Evolutionary conservation across 768 basidiomycete species (phyloP).

Genomic region (Russula sp.): DNA sequence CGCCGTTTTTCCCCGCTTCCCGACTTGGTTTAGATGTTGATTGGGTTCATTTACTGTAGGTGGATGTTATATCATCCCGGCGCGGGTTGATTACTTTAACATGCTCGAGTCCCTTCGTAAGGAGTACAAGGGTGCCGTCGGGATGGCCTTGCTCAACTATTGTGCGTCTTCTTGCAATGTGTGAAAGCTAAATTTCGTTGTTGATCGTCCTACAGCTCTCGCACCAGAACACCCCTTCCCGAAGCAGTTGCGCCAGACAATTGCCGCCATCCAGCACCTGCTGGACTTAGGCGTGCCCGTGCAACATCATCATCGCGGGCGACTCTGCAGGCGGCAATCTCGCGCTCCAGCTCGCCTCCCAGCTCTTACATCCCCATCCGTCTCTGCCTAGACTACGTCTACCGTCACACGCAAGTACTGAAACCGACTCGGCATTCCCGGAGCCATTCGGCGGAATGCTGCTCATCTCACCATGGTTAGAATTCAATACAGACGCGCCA

Average conservation of each 20-base stretch:
- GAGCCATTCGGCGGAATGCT: constrained; percentile 1
- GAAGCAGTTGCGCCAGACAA: constrained; percentile 16
- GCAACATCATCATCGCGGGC: constrained; percentile 31
- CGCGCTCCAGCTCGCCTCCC: constrained; percentile 27
- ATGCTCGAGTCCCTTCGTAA: constrained; percentile 13
- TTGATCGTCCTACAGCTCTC: background rate
- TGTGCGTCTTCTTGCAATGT: background rate
- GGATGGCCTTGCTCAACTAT: constrained; percentile 14
- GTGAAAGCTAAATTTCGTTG: background rate
- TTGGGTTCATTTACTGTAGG: constrained; percentile 2
- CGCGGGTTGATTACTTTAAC: background rate
- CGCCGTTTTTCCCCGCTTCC: background rate
- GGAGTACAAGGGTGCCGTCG: constrained; percentile 10
- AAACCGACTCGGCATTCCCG: background rate
- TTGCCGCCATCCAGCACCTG: constrained; percentile 25
- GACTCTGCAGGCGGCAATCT: constrained; percentile 25
- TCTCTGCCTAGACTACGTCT: background rate
- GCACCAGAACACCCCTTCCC: background rate
- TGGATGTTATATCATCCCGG: constrained; percentile 10
- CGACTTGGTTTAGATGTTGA: background rate
- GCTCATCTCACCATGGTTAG: constrained; percentile 14
- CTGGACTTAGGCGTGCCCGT: constrained; percentile 22
- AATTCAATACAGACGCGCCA: constrained; percentile 7
- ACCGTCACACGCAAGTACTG: background rate
- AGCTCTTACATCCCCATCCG: constrained; percentile 27